Percentiles rank a stretch among this genome's conserved stretches.
Evolutionary conservation across 169 alveolate species (phyloP).

Genomic region (Plasmodium cynomolgi): DNA sequence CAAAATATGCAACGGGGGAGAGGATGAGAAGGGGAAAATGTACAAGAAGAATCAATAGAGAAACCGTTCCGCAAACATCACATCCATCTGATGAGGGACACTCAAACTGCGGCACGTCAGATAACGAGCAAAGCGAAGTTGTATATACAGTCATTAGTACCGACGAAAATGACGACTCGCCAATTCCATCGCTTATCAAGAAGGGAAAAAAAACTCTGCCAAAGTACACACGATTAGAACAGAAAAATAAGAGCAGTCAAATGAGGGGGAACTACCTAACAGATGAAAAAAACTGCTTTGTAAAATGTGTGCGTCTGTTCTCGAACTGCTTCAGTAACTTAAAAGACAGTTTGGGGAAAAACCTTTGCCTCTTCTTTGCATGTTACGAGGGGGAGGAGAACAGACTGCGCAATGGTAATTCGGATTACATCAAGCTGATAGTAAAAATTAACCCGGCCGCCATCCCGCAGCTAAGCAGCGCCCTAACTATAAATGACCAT

Average conservation of each 20-base stretch:
- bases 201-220: constrained; percentile 6
- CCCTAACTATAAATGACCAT: constrained; percentile 36
- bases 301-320: not conserved
- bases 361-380: constrained; percentile 13
- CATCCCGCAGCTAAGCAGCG: constrained; percentile 1
- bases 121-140: constrained; percentile 2
- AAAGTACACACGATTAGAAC: constrained; percentile 4
- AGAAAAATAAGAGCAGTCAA: not conserved
- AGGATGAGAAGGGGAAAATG: not conserved
- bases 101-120: not conserved
- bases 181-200: constrained; percentile 1
- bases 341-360: constrained; percentile 4
- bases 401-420: not conserved
- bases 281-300: not conserved
- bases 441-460: constrained; percentile 35
- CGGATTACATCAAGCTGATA: constrained; percentile 1
- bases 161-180: constrained; percentile 2
- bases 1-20: not conserved
- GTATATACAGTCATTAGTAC: not conserved
- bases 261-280: not conserved
- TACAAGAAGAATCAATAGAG: not conserved
- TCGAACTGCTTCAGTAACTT: constrained; percentile 17
- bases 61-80: not conserved
- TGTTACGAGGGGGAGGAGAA: not conserved
- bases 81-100: not conserved